Evolutionary conservation across 768 basidiomycete genomes (phyloP), one percentile per base, ranked within the genome.

Genomic region (Coprinellus micaceus): DNA sequence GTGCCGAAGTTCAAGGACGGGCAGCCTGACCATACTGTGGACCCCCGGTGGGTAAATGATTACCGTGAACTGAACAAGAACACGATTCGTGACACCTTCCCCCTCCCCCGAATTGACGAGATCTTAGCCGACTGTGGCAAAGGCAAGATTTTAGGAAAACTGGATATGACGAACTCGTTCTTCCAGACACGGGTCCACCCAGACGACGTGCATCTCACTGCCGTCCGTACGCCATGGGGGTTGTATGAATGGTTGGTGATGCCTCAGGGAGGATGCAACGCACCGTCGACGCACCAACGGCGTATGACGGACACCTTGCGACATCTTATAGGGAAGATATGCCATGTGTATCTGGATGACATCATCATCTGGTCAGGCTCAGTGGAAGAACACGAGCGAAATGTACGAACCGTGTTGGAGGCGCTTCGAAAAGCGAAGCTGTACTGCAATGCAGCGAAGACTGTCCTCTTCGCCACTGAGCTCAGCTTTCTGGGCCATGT

Each of bases 201-300:
- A 0, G 56, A 66, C 19, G 60, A 68, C 22, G 54, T 66, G 2
- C 60, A 63, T 10, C 61, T 61, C 21, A 77, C 75, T 0, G 76
- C 74, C 0, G 72, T 79, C 0, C 59, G 59, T 0, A 80, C 74
- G 0, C 76, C 70, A 0, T 71, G 71, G 22, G 74, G 79, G 0
- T 54, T 66, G 0, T 79, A 70, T 54, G 75, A 81, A 46, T 81
- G 71, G 70, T 33, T 61, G 1, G 77, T 77, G 1, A 78, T 79
- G 75, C 77, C 61, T 7, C 64, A 53, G 68, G 64, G 64, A 4
- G 56, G 58, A 9, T 7, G 45, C 56, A 54, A 71, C 48, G 60
- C 69, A 2, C 69, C 68, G 2, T 44, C 69, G 0, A 66, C 69
- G 13, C 70, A 74, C 26, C 71, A 74, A 39, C 56, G 60, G 0